phyloP scores from a whole-genome alignment of 2,329 filamentous ascomycete genomes.

The Colletotrichum australisinense region DNA sequence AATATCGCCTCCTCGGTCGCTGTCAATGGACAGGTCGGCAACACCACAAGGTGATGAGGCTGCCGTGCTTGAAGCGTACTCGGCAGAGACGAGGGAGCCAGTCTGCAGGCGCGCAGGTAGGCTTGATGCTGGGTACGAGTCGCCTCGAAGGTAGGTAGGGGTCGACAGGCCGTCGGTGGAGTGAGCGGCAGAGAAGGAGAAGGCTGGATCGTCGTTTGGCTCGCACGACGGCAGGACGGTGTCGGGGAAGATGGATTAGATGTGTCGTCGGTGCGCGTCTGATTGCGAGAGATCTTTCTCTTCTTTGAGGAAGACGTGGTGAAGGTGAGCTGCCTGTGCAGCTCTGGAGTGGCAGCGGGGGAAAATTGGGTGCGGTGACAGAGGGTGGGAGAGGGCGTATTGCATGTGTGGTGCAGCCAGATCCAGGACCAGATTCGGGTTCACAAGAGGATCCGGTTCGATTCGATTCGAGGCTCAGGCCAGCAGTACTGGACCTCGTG shows the following conservation, averaged over 20 bases:
- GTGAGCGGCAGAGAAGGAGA: constrained; percentile 60
- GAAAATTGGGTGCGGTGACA: constrained; percentile 10
- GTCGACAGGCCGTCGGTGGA: constrained; percentile 41
- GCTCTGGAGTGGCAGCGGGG: constrained; percentile 55
- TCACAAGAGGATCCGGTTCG: too few species aligned
- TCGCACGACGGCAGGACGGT: constrained; percentile 65
- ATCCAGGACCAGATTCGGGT: too few species aligned
- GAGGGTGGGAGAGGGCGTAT: constrained; percentile 17
- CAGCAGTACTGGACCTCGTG: not conserved
- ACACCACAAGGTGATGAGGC: constrained; percentile 70
- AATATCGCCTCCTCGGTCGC: constrained; percentile 61
- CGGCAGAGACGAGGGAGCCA: constrained; percentile 55
- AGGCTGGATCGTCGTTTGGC: constrained; percentile 58
- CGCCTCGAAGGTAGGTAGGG: constrained; percentile 42
- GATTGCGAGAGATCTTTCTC: constrained; percentile 70
- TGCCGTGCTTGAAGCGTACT: constrained; percentile 62
- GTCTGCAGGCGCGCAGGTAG: constrained; percentile 64
- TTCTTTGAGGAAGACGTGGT: constrained; percentile 81
- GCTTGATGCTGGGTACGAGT: constrained; percentile 57
- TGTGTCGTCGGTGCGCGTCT: constrained; percentile 54
- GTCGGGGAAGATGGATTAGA: constrained; percentile 53
- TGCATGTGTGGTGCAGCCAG: constrained; percentile 14
- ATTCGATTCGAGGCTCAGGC: too few species aligned
- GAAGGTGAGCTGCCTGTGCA: constrained; percentile 75
- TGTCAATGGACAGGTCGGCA: constrained; percentile 67